phyloP scores from a whole-genome alignment of 257 asterid species.

The Gynochthodes officinalis region DNA sequence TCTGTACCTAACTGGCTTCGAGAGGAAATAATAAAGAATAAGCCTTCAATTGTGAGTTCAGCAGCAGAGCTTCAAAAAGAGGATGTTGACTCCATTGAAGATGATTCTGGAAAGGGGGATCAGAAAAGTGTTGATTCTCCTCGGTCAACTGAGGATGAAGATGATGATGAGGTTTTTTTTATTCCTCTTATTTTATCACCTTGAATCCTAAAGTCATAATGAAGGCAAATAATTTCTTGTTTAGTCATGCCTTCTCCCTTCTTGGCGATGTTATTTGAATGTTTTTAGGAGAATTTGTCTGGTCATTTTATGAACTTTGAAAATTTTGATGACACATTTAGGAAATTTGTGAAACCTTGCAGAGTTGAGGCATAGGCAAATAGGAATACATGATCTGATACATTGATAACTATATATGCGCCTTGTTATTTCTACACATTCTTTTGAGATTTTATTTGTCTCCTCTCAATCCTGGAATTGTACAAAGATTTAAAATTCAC shows the following conservation, averaged over 20 bases:
- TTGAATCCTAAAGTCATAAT: background rate
- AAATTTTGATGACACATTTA: background rate
- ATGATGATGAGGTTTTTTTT: conserved; percentile 64
- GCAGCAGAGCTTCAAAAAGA: conserved; percentile 39
- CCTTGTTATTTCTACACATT: too few relatives aligned
- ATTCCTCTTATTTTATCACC: conserved; percentile 6
- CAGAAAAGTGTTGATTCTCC: conserved; percentile 67
- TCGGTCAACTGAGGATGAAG: conserved; percentile 74
- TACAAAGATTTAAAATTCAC: too few relatives aligned
- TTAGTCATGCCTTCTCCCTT: background rate
- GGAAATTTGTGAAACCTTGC: background rate
- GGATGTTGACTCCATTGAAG: conserved; percentile 61
- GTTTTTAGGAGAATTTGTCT: background rate
- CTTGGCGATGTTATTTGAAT: background rate
- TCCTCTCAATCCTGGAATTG: too few relatives aligned
- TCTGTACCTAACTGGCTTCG: conserved; percentile 98
- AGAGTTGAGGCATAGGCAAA: background rate
- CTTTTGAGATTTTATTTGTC: too few relatives aligned
- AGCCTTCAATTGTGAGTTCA: conserved; percentile 70
- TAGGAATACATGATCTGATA: background rate
- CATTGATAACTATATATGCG: background rate
- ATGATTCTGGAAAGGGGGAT: conserved; percentile 60
- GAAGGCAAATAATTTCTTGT: background rate
- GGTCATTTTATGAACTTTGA: background rate
- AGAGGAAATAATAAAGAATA: conserved; percentile 91